Base-by-base conservation (phyloP, 768 basidiomycete species). In the Russula vinacea region DNA sequence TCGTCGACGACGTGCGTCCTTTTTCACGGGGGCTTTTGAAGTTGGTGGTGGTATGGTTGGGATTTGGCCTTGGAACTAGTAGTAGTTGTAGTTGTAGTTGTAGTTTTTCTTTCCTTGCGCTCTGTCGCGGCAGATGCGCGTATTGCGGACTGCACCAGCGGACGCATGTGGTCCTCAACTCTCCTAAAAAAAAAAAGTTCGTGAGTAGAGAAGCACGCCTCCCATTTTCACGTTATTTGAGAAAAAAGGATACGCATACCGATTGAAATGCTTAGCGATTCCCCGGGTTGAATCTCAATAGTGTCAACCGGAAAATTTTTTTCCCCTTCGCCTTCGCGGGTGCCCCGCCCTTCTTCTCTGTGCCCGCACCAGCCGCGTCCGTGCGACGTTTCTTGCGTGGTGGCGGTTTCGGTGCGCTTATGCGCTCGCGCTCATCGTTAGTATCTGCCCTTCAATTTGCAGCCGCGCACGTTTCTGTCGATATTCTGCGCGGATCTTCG, bases 211-310 rank as follows among this genome's bases (percentile, higher is more conserved):
- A 19, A 17, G 22, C 17, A 16, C 53, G 5, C 33, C 29, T 2
- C 26, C 50, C 24, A 14, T 22, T 32, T 32, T 32, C 16, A 19
- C 51, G 13, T 40, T 17, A 17, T n/a, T n/a, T 5, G 37, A 7
- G 11, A 33, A 9, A 11, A 40, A 40, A 39, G 24, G n/a, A 53
- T 83, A 57, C 7, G n/a, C n/a, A n/a, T 68, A 90, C 90, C 83
- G 78, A 73, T 90, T 88, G 73, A 91, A 92, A 75, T 90, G 86
- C 60, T 82, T 79, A 92, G 79, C 0, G 88, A 85, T 73, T 92
- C 90, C 50, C 86, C 84, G 0, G 84, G 83, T 62, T 81, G 78
- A 33, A 89, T 90, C 63, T 60, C 65, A 45, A 62, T 72, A 69
- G 72, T 71, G 55, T 62, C 68, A 37, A 64, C 64, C 61, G 13